Base-by-base conservation (phyloP, 805 yeast species). In the Myxozyma vanderwaltii region DNA sequence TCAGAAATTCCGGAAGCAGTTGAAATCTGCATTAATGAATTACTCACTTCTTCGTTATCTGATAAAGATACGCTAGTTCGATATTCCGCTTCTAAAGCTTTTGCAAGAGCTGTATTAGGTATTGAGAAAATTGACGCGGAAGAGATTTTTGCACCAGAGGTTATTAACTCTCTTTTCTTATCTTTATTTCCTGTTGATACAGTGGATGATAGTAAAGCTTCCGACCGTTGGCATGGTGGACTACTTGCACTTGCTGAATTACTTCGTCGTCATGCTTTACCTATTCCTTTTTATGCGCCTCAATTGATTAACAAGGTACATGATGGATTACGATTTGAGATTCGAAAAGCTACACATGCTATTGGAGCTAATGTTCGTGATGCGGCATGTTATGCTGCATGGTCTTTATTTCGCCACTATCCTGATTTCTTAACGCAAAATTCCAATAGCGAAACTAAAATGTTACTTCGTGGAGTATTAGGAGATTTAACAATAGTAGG, bases 301-400 rank as follows among this genome's bases (percentile, higher is more conserved):
- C 56, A 61, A 23, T 17, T 72, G 29, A 53, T 63, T 1, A 44
- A 63, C 1, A 38, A 57, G 0, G 29, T 64, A 23, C 44, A 33
- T n/a, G 44, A 43, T 7, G 66, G 64, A 0, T 71, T 86, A 2
- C 83, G 80, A 59, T 80, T 88, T 52, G 86, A 85, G 57, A 89
- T 86, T 62, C 74, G 76, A 29, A 72, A 79, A 47, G 67, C 83
- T 5, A 80, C 84, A 0, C 74, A 76, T 23, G 74, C 83, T 0
- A 70, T 81, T 5, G 96, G 96, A 0, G 73, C 81, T 1, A 89
- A 86, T 65, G 79, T 92, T 1, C 78, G 96, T 58, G 98, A 91
- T 71, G 84, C 97, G 0, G 83, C 92, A 0, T 88, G 95, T 71
- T 91, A 87, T 68, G 82, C 88, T 0, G 73, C 83, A n/a, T 91